These are phyloP conservation scores for Zygnema circumcarinatum DNA, from an alignment of 139 green algal genomes.

Conservation along the genomic window DNA sequence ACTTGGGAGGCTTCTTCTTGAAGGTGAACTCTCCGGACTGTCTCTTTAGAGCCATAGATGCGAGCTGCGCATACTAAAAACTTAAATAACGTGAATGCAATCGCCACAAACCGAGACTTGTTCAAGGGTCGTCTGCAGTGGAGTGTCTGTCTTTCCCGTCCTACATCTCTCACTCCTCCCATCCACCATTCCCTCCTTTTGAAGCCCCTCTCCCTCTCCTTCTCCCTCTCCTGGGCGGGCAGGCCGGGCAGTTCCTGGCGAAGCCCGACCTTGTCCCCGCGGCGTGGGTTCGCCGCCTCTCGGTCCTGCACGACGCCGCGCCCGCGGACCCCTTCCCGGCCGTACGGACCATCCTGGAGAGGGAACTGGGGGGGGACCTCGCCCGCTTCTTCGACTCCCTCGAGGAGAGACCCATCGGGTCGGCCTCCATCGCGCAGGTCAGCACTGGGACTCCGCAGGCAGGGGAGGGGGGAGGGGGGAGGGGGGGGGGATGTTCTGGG, in stretches of 20 bases:
- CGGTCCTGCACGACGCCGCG: conserved; percentile 46
- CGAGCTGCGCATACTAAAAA: not conserved
- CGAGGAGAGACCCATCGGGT: conserved; percentile 47
- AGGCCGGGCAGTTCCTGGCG: conserved; percentile 60
- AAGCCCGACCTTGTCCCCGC: conserved; percentile 60
- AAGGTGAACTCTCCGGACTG: conserved; percentile 53
- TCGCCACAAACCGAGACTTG: not conserved
- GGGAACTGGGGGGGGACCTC: conserved; percentile 37
- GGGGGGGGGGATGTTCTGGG: too few species aligned
- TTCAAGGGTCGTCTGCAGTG: not conserved
- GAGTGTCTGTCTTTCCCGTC: too few species aligned
- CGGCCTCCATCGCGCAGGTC: conserved; percentile 62
- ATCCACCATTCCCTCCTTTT: too few species aligned
- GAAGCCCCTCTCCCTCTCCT: not conserved
- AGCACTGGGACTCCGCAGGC: not conserved
- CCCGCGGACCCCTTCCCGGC: conserved; percentile 43
- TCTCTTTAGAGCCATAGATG: not conserved
- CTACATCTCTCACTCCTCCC: conserved; percentile 22
- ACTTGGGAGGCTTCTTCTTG: conserved; percentile 61
- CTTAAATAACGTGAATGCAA: not conserved
- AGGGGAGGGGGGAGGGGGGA: not conserved
- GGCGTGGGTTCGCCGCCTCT: conserved; percentile 50
- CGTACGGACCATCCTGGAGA: conserved; percentile 30
- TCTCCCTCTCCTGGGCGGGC: conserved; percentile 3
- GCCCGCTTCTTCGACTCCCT: conserved; percentile 45